Conservation (phyloP, 176 grass and related monocot species). For the Otatea glauca region DNA sequence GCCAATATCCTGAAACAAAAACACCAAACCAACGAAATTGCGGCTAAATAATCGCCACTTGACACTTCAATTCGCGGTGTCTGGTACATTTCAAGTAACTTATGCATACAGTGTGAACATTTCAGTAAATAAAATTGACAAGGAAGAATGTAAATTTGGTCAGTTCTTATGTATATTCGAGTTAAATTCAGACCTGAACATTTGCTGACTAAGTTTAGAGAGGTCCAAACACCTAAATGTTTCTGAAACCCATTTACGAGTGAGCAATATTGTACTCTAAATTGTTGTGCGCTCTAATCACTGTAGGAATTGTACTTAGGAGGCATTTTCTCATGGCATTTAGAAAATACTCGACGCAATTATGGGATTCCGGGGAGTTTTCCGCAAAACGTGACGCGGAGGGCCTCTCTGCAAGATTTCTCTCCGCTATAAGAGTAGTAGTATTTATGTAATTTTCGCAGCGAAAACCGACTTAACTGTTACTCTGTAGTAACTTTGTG, state of each 20-base stretch:
- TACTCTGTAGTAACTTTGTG: neutral
- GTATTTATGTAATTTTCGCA: neutral
- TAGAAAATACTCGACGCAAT: too few species aligned
- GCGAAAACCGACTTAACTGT: neutral
- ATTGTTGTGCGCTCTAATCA: neutral
- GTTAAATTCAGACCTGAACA: neutral
- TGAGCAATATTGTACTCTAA: neutral
- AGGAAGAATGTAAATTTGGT: neutral
- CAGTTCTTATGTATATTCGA: neutral
- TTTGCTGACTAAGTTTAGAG: neutral
- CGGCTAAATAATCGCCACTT: neutral
- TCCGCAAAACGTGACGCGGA: too few species aligned
- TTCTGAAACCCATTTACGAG: neutral
- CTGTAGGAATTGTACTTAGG: neutral
- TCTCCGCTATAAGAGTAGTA: too few species aligned
- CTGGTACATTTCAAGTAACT: neutral
- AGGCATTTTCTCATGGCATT: neutral
- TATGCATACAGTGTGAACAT: neutral
- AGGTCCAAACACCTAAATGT: neutral
- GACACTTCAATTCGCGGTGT: neutral
- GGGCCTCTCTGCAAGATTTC: too few species aligned
- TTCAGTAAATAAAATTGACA: neutral
- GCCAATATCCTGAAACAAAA: conserved; percentile 73
- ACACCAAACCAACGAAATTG: neutral
- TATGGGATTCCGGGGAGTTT: too few species aligned